Base-by-base conservation (phyloP, 2,329 filamentous ascomycete genomes). In the Cytospora chrysosperma region DNA sequence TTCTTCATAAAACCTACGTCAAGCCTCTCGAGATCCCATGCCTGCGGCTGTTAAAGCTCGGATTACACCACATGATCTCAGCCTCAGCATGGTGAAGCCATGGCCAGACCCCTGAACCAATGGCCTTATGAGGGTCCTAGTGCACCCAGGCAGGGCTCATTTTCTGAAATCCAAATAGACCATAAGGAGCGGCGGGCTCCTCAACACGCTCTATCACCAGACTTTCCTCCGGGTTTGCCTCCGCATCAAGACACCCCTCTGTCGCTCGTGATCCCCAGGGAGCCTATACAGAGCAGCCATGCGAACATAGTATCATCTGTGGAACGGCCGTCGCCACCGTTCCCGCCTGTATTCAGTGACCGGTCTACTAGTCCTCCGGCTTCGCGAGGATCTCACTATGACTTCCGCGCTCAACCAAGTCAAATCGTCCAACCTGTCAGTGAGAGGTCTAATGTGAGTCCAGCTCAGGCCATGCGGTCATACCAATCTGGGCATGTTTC, bases 21-120 rank as follows among this genome's bases (percentile, higher is more conserved):
- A 28, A 34, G 64, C 67, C 67, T 68, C 43, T 55, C 32, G 37
- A 54, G 34, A 57, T 54, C 59, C 68, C 71, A 77, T 76, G 75
- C 74, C 74, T 70, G 68, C 72, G 63, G 69, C 70, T 54, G 70
- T 72, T 62, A 71, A 71, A 55, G 47, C 58, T 55, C 59, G 54
- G 62, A 66, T 56, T 59, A 65, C 69, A 65, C 67, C 72, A 62
- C 71, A 72, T 65, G 67, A 67, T 65, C 69, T 74, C 67, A 70
- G 72, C 63, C 70, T 70, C 69, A 68, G 68, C 65, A 70, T 73
- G 68, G 66, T 73, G 63, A 74, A 70, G 69, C 69, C 59, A 77
- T 77, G 76, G 71, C 75, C 65, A 72, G 73, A 69, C 69, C 73
- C 59, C 70, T 70, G 54, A 71, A 72, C 66, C 67, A 66, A 66